phyloP scores from a whole-genome alignment of 805 yeast genomes.

The Saturnispora hagleri region DNA sequence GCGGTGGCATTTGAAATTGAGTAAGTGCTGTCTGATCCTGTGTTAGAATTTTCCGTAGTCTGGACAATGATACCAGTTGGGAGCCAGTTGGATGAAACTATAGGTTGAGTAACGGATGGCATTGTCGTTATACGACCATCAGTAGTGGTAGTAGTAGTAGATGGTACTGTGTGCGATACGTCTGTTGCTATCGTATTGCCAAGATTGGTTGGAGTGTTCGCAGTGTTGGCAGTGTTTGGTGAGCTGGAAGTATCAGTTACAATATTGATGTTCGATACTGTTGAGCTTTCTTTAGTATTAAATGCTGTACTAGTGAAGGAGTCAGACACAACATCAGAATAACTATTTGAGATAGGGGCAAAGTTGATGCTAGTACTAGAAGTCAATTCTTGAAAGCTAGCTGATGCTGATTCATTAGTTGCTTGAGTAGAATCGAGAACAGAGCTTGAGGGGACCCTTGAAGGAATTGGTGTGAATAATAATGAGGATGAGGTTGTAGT shows the following conservation, averaged over 20 bases:
- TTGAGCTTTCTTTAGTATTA: not conserved
- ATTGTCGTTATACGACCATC: not conserved
- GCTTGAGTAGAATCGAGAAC: not conserved
- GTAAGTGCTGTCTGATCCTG: conserved; percentile 8
- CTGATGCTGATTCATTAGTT: not conserved
- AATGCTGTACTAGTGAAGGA: not conserved
- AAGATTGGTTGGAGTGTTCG: not conserved
- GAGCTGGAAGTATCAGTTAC: not conserved
- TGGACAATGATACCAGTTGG: conserved; percentile 14
- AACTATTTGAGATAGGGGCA: not conserved
- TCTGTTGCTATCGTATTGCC: not conserved
- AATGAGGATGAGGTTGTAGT: not conserved
- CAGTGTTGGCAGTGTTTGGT: not conserved
- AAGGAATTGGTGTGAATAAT: not conserved
- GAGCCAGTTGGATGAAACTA: conserved; percentile 8
- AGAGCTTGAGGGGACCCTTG: not conserved
- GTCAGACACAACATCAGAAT: not conserved
- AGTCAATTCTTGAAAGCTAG: too few species aligned
- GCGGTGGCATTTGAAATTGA: conserved; percentile 21
- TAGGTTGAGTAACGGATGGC: not conserved
- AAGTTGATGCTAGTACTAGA: not conserved
- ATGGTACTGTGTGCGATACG: not conserved
- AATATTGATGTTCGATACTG: not conserved
- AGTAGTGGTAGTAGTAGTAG: not conserved
- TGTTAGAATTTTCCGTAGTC: conserved; percentile 3